Evolutionary conservation across 1,284 basidiomycete species (phyloP).

Genomic region (Puccinia hordei): DNA sequence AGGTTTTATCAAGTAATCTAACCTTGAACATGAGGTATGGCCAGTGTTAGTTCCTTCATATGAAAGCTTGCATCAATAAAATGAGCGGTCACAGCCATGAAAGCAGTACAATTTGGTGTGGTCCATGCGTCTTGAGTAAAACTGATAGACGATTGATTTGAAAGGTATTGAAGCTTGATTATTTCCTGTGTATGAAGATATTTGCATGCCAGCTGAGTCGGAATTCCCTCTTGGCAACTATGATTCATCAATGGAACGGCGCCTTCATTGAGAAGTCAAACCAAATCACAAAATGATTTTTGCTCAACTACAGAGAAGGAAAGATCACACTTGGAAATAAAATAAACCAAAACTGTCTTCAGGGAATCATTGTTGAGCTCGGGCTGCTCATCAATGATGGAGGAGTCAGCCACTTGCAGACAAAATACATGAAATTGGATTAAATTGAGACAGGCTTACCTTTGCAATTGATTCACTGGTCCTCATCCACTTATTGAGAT

Average conservation of each 20-base stretch:
- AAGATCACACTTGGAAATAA: neutral
- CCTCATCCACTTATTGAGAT: neutral
- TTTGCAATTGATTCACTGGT: neutral
- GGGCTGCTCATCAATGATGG: neutral
- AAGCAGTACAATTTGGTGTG: neutral
- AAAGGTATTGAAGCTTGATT: neutral
- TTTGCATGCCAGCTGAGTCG: neutral
- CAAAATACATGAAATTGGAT: neutral
- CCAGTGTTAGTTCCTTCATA: neutral
- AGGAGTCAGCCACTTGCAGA: neutral
- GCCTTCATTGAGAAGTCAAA: neutral
- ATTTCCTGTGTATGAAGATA: slow-evolving; percentile 7
- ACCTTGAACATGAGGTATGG: slow-evolving; percentile 21
- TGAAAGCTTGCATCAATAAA: slow-evolving; percentile 1
- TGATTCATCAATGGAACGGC: neutral
- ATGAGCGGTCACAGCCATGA: slow-evolving; percentile 25
- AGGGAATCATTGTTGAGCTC: neutral
- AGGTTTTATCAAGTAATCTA: too few species aligned
- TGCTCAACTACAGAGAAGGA: neutral
- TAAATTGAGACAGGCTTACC: neutral
- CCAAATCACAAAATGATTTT: neutral
- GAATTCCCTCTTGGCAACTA: neutral
- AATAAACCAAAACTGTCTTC: neutral
- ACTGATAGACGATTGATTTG: neutral
- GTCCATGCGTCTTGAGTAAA: slow-evolving; percentile 1